Base-by-base conservation (phyloP, 768 basidiomycete species). In the Candolleomyces efflorescens region DNA sequence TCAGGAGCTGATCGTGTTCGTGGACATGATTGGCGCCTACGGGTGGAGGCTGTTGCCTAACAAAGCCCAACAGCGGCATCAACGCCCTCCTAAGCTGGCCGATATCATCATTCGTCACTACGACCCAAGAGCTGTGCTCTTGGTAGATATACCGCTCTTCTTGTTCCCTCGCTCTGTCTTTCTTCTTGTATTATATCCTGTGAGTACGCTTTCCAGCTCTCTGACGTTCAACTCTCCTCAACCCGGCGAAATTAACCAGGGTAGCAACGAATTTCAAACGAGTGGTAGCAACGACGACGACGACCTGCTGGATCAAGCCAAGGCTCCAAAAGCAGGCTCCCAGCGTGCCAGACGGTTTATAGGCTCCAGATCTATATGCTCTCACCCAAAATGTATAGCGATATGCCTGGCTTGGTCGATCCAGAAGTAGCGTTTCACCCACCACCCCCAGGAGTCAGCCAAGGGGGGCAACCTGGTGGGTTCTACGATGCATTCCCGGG, bases 361-460 rank as follows among this genome's bases (percentile, higher is more conserved):
- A 32, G 32, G 32, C 20, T 39, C 15, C 13, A 52, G n/a, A 1
- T 26, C 4, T 17, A 13, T 4, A 52, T 52, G 50, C 50, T 52
- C n/a, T 36, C 50, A 15, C 50, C 50, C 27, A 1, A 6, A 15
- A 32, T 32, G 13, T 52, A 52, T 22, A 13, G 12, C 26, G 53
- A 54, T 17, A 71, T 71, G 67, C 70, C 70, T 7, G 55, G 60
- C 41, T 56, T 62, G 3, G 47, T 68, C 7, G 69, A 68, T 20
- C 18, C 55, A 22, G 55, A 59, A 22, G 45, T 61, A n/a, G 55
- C 60, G 1, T 69, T 72, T 44, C 70, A 71, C 3, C 71, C 75
- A 0, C 72, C 75, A 5, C 73, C 73, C 0, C 63, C 66, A 7
- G 72, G 72, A n/a, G 68, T 68, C 23, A 64, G 65, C 15, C 62